Evolutionary conservation across 1,284 basidiomycete genomes (phyloP), one percentile per base, ranked within the genome.

Genomic region (Sporisorium graminicola): DNA sequence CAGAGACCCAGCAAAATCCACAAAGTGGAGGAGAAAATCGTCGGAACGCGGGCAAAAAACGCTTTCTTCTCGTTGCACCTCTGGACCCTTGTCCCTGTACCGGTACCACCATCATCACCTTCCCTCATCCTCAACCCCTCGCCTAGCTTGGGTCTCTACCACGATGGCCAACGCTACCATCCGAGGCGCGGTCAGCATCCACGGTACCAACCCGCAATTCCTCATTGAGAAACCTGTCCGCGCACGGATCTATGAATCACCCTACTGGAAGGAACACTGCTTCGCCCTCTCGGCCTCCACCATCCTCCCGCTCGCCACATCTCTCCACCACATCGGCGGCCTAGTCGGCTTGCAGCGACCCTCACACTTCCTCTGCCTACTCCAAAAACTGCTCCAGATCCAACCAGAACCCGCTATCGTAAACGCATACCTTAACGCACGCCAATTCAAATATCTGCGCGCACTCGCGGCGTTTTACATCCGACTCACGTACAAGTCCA

Each of bases 371-470:
- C 27, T 97, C 93, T 96, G 93, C 84, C 88, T 99, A 26, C 90
- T 95, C 29, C 89, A 98, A 77, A 99, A 99, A 86, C 89, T 99
- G 60, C 88, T 99, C 29, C 97, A 99, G 87, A 91, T 99, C 52
- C 96, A 99, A 84, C 97, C 97, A 1, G 94, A 98, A 87, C 94
- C 94, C 85, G 94, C 96, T 86, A 98, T 99, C 69, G 86, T 99
- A 52, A 87, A 97, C 5, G 97, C 98, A 83, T 99, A 99, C 85
- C 88, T 99, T 22, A 63, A 62, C 0, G 90, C 94, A 3, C 94
- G 96, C 69, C 96, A 99, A 85, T 98, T 98, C 90, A 99, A 99
- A 95, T 96, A 81, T 86, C 88, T 99, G 62, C 90, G 95, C 73
- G 96, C 96, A 0, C 87, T 99, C 10, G 93, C 96, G 0, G 94